Evolutionary conservation across 495 filamentous ascomycete genomes (phyloP), one percentile per base, ranked within the genome.

Genomic region (Monascus purpureus): DNA sequence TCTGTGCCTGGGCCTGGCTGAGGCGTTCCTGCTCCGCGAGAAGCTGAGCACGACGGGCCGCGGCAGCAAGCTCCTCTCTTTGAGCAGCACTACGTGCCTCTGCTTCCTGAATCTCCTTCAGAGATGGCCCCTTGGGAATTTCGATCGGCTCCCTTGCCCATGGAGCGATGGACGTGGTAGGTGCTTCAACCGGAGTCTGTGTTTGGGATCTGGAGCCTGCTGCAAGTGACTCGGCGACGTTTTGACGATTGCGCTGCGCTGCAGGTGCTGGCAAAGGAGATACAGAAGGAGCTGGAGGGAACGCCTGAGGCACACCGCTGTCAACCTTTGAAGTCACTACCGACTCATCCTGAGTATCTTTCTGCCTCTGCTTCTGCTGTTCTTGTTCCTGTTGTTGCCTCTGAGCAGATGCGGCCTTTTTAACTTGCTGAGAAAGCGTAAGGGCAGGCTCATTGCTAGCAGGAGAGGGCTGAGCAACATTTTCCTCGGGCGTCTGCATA

Each of bases 41-140:
- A 17, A 79, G 57, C 16, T 77, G 68, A 17, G 74, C 76, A 38
- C 82, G 80, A 38, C 90, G 80, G 35, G 77, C 73, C 12, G 86
- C 79, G 9, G 82, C 78, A 9, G 82, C 86, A 19, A 75, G 57
- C 40, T 90, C 86, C 44, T 95, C 90, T 17, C 70, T 77, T 52
- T 90, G 80, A 7, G 90, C 87, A n/a, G 86, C 88, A 47, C 82
- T 90, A 43, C 79, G 78, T 22, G 90, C 88, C 53, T 97, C 90
- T 15, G 82, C 73, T 55, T 93, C 90, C 48, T 97, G 90, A 24
- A 97, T 97, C 46, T 97, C 87, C 57, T 84, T 95, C 34, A 97
- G 66, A 34, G 87, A 94, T 2, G 88, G 90, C 0, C 82, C 85
- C 59, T 83, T 95, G 17, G 81, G 73, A 13, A 73, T 53, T 46